A percentile compares a stretch with the other conserved stretches of the same genome.
Evolutionary conservation across 1,139 yeast genomes (phyloP).

Genomic region (Yamadazyma buinensis): DNA sequence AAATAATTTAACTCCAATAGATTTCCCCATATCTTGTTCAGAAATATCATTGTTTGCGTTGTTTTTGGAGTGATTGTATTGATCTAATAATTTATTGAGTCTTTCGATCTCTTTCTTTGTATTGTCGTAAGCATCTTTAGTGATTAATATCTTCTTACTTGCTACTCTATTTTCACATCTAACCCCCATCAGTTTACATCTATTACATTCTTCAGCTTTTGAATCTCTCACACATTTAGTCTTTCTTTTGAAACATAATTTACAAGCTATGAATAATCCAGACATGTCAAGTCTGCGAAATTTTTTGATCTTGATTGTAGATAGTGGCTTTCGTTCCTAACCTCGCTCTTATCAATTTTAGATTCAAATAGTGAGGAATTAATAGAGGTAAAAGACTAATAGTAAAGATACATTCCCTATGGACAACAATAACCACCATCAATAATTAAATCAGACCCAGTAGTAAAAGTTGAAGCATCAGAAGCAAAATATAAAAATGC

Average conservation of each 20-base stretch:
- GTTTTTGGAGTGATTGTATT: background rate
- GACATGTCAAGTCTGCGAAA: no score
- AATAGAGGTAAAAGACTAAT: no score
- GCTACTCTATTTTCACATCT: background rate
- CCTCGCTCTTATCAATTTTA: no score
- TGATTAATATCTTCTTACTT: background rate
- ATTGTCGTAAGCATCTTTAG: background rate
- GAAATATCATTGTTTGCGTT: no score
- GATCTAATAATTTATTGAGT: background rate
- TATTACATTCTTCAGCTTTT: background rate
- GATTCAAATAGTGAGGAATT: no score
- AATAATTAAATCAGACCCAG: constrained; percentile 44
- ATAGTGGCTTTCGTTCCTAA: no score
- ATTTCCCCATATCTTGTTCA: background rate
- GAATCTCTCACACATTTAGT: background rate
- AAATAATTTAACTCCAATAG: background rate
- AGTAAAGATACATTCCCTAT: no score
- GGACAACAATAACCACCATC: no score
- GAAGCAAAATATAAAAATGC: constrained; percentile 40
- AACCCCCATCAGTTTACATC: background rate
- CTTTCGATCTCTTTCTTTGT: background rate
- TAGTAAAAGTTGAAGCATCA: constrained; percentile 39
- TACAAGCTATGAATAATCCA: background rate
- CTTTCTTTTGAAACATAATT: background rate
- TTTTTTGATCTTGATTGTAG: no score